Base-by-base conservation (phyloP, 2,329 filamentous ascomycete species). In the Penicillium sp. region DNA sequence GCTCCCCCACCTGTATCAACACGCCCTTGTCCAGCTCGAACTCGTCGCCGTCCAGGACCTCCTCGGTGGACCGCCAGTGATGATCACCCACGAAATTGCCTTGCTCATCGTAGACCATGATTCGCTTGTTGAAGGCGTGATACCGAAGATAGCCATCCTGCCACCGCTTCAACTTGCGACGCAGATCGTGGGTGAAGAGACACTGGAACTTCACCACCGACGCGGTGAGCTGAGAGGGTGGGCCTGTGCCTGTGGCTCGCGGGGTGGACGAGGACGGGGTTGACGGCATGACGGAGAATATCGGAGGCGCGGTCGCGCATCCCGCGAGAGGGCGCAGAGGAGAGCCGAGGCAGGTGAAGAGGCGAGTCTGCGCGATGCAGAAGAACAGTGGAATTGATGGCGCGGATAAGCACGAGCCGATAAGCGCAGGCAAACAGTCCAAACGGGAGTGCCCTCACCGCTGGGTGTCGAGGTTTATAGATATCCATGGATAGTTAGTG, bases 151-250 rank as follows among this genome's bases (percentile, higher is more conserved):
- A 81, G 23, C 91, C 90, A 82, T 96, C 90, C 58, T 94, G 87
- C 90, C 90, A 96, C 45, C 87, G 76, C 63, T 96, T 96, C 54
- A 87, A 83, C 69, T 96, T 96, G 40, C 87, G 81, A 36, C 82
- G 81, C 28, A 94, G 64, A 60, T 96, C 90, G 60, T 87, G 81
- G 2, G 89, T 94, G 66, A 87, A 96, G 4, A 96, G 80, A 63
- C 90, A 96, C 47, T 80, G 77, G 64, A 84, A 94, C 58, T 94
- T 88, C 58, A 86, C 73, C 26, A 96, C 88, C 0, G 79, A 75
- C 2, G 89, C 87, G 14, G 82, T 84, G 54, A 79, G 81, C 53
- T 81, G 78, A 10, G 76, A 76, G 28, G 74, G 69, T 31, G 76
- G 59, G 21, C 58, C 57, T 20, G 68, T 50, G 19, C 57, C 54